Conservation (phyloP, 306 rosid species). For the Quercus bicolor region DNA sequence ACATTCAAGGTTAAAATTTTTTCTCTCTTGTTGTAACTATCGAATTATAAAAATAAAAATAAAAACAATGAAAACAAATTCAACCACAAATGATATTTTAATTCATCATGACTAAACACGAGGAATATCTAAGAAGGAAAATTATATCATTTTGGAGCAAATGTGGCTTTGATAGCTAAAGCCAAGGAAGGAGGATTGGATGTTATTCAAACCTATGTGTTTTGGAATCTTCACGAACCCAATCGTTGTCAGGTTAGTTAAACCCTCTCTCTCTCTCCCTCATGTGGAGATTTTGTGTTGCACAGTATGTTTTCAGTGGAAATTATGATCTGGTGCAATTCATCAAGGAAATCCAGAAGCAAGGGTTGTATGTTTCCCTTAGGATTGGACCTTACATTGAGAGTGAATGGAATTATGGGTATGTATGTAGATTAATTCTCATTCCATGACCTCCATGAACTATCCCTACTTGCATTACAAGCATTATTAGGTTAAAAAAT, state of each 20-base stretch:
- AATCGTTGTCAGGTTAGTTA: conserved; percentile 43
- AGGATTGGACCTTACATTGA: conserved; percentile 96
- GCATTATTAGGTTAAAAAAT: no score
- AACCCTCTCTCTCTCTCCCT: neutral
- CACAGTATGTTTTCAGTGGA: conserved; percentile 68
- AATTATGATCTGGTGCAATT: conserved; percentile 62
- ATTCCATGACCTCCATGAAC: no score
- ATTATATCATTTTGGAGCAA: conserved; percentile 31
- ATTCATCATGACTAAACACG: conserved; percentile 14
- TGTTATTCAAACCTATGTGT: conserved; percentile 90
- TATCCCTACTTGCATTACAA: no score
- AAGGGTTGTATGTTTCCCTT: conserved; percentile 66
- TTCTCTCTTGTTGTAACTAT: no score
- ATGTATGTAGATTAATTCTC: neutral
- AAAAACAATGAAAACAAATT: no score
- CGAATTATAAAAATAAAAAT: no score
- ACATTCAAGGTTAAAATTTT: no score
- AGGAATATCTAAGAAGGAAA: conserved; percentile 12
- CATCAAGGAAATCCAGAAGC: conserved; percentile 64
- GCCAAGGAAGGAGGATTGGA: conserved; percentile 89
- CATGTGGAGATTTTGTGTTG: neutral
- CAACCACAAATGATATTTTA: neutral
- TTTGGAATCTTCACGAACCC: conserved; percentile 90
- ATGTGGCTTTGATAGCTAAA: conserved; percentile 87
- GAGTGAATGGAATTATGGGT: conserved; percentile 89